A percentile compares a stretch with the other conserved stretches of the same genome.
phyloP scores from a whole-genome alignment of 2,329 filamentous ascomycete species.

The Clarireedia hainanense region DNA sequence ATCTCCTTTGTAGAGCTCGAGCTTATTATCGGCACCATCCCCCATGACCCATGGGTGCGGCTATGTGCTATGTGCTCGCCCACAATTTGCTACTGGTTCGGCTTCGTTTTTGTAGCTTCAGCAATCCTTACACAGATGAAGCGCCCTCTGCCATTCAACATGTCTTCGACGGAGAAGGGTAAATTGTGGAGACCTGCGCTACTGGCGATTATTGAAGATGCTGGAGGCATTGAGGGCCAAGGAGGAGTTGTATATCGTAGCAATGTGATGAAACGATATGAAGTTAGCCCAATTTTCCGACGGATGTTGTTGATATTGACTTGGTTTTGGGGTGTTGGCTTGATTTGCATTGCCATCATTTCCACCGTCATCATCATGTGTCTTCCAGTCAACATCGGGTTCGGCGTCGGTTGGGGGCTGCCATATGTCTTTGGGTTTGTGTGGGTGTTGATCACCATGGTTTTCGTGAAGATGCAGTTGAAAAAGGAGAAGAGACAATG shows the following conservation, averaged over 20 bases:
- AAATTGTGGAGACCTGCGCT: slow-evolving; percentile 19
- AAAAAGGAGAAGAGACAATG: slow-evolving; percentile 17
- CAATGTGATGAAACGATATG: slow-evolving; percentile 22
- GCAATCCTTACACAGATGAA: slow-evolving; percentile 17
- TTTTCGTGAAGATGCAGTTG: slow-evolving; percentile 16
- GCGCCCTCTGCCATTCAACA: slow-evolving; percentile 20
- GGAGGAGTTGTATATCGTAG: slow-evolving; percentile 21
- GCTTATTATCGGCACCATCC: slow-evolving; percentile 20
- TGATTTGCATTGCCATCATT: slow-evolving; percentile 20
- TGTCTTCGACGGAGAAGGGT: slow-evolving; percentile 25
- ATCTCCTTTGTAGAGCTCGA: slow-evolving; percentile 23
- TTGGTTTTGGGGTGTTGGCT: slow-evolving; percentile 27
- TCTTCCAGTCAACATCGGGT: slow-evolving; percentile 18
- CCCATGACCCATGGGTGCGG: slow-evolving; percentile 17
- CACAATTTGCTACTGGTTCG: slow-evolving; percentile 22
- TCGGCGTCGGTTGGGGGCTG: slow-evolving; percentile 25
- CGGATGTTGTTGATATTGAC: slow-evolving; percentile 21
- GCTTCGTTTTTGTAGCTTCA: slow-evolving; percentile 17
- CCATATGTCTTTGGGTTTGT: slow-evolving; percentile 17
- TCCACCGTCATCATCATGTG: slow-evolving; percentile 22
- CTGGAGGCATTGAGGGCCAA: slow-evolving; percentile 21
- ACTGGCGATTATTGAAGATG: slow-evolving; percentile 21
- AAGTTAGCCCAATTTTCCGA: slow-evolving; percentile 20
- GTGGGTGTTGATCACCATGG: slow-evolving; percentile 15
- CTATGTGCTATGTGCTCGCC: slow-evolving; percentile 24